Base-by-base conservation (phyloP, 2,329 filamentous ascomycete species). In the Ilyonectria mors-panacis region DNA sequence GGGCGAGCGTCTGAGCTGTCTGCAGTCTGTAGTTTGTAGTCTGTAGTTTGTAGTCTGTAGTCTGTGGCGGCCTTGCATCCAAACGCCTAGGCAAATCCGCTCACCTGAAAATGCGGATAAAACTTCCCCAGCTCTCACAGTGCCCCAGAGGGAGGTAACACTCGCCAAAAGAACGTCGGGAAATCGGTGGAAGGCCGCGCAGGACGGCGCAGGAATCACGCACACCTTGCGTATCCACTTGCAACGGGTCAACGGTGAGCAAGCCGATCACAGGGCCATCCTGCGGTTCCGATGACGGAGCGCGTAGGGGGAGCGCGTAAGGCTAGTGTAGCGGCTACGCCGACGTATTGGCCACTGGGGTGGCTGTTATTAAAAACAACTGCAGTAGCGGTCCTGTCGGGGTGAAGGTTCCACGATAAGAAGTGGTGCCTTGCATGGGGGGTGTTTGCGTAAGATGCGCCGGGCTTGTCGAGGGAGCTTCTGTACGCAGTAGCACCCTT, bases 261-360 rank as follows among this genome's bases (percentile, higher is more conserved):
- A 60, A 65, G 56, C 63, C 63, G 63, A 60, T 65, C 63, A 65
- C 63, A 65, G 42, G 63, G 57, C 53, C 35, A 37, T 39, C 26
- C 33, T 65, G 63, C 63, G 63, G 63, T 50, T 65, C 63, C 63
- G 63, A 65, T 60, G 55, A 19, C 63, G 63, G 63, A 65, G 61
- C 37, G 57, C 63, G 50, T 39, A 8, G 15, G 39, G 39, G 39
- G 39, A 42, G 39, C 39, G 39, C 39, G 15, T 7, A 42, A 42
- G 17, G 17, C 39, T 42, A 42, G 39, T 42, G 45, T 56, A n/a
- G 59, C 42, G 42, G 53, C 59, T 55, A 47, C 39, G 50, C 48
- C 39, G 28, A 58, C 47, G 44, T 42, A 56, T 57, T 56, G 51
- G 51, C 63, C 63, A 65, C 50, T 60, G 55, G 63, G 8, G 26